Conservation (phyloP, 768 basidiomycete genomes). For the Leccinum boreale region DNA sequence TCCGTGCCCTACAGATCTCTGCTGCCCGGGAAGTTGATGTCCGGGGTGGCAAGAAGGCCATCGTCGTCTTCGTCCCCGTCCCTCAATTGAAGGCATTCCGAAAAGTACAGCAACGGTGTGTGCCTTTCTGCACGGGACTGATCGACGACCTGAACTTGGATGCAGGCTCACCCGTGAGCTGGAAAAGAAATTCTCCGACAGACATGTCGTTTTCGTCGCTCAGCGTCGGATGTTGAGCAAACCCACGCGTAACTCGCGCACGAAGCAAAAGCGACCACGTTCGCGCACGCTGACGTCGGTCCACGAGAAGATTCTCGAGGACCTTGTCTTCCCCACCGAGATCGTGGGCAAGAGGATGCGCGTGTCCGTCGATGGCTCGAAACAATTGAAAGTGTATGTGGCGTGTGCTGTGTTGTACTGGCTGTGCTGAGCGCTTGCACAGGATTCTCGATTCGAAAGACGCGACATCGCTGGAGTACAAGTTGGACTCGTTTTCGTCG, state of each 20-base stretch:
- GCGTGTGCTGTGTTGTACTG: conserved; percentile 5
- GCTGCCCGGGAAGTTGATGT: conserved; percentile 99
- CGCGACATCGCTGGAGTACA: conserved; percentile 98
- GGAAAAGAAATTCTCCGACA: conserved; percentile 99
- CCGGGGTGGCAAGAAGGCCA: conserved; percentile 98
- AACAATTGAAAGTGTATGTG: conserved; percentile 95
- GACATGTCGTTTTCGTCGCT: conserved; percentile 97
- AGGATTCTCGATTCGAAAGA: conserved; percentile 99
- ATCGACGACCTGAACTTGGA: conserved; percentile 6
- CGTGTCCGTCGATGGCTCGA: conserved; percentile 88
- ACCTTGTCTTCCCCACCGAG: conserved; percentile 98
- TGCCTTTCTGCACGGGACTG: not conserved
- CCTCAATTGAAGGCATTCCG: conserved; percentile 98
- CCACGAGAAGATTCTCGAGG: conserved; percentile 98
- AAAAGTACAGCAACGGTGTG: conserved; percentile 92
- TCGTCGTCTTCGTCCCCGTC: conserved; percentile 96
- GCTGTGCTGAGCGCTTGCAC: conserved; percentile 16
- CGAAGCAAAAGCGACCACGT: conserved; percentile 94
- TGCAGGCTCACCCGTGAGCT: conserved; percentile 93
- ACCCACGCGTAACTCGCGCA: conserved; percentile 89
- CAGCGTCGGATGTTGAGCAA: conserved; percentile 98
- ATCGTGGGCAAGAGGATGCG: conserved; percentile 99
- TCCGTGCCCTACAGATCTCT: conserved; percentile 94
- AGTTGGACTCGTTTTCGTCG: conserved; percentile 98
- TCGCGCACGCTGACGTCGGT: conserved; percentile 95